A percentile compares a stretch with the other conserved stretches of the same genome.
Conservation (phyloP, 1,139 yeast species). For the Martiniozyma asiatica region DNA sequence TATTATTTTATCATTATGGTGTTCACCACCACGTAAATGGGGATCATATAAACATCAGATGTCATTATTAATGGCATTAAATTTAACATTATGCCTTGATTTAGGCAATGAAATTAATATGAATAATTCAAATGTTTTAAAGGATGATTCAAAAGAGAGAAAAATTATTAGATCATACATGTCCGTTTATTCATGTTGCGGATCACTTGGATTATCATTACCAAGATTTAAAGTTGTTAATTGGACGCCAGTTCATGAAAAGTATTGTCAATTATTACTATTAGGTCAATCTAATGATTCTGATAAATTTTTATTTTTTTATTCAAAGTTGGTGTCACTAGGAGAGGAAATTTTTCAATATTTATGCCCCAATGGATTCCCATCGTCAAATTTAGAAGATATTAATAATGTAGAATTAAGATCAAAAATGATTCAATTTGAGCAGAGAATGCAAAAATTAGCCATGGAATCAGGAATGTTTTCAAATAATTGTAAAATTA, state of each 20-base stretch:
- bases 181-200: slow-evolving; percentile 38
- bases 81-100: slow-evolving; percentile 37
- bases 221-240: slow-evolving; percentile 36
- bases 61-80: slow-evolving; percentile 33
- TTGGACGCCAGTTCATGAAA: slow-evolving; percentile 35
- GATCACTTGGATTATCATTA: slow-evolving; percentile 36
- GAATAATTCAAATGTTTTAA: slow-evolving; percentile 14
- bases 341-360: slow-evolving; percentile 35
- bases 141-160: slow-evolving; percentile 25
- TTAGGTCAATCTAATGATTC: slow-evolving; percentile 22
- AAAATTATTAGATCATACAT: slow-evolving; percentile 31
- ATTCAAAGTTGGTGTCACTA: slow-evolving; percentile 28
- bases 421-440: slow-evolving; percentile 20
- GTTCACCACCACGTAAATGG: slow-evolving; percentile 36
- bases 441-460: slow-evolving; percentile 21
- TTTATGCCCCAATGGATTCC: slow-evolving; percentile 19
- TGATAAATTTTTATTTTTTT: slow-evolving; percentile 30
- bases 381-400: slow-evolving; percentile 3
- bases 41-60: slow-evolving; percentile 43
- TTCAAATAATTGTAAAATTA: slow-evolving; percentile 22
- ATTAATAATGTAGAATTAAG: slow-evolving; percentile 9
- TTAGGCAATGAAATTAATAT: slow-evolving; percentile 28
- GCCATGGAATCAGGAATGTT: slow-evolving; percentile 26
- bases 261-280: slow-evolving; percentile 26
- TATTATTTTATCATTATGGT: slow-evolving; percentile 37